Evolutionary conservation across 306 rosid genomes (phyloP).

Genomic region (Dryas octopetala): DNA sequence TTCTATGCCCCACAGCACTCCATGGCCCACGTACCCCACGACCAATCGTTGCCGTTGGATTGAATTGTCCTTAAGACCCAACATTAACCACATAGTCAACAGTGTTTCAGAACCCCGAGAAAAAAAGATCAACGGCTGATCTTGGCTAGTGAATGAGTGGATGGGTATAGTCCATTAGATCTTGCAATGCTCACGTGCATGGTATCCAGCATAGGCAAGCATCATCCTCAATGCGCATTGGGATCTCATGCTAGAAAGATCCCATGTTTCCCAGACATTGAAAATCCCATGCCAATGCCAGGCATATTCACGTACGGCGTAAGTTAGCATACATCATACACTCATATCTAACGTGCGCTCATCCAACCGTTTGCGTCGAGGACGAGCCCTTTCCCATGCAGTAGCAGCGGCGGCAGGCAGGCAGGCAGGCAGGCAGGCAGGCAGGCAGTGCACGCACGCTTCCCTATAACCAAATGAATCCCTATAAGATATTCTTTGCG

Average conservation of each 20-base stretch:
- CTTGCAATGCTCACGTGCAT: background rate
- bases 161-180: background rate
- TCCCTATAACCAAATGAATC: background rate
- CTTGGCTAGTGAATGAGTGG: background rate
- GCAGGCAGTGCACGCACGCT: background rate
- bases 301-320: background rate
- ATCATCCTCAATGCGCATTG: constrained; percentile 16
- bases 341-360: background rate
- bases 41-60: background rate
- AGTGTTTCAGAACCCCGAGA: background rate
- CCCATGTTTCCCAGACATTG: constrained; percentile 1
- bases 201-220: constrained; percentile 1
- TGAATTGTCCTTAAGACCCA: background rate
- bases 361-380: background rate
- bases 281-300: background rate
- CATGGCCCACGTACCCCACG: no score
- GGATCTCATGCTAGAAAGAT: constrained; percentile 17
- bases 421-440: no score
- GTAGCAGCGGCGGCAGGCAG: background rate
- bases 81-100: background rate
- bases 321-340: background rate
- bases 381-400: constrained; percentile 22
- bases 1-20: no score
- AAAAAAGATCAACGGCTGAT: background rate
- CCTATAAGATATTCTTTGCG: background rate